Evolutionary conservation across 345 rosid genomes (phyloP).

Genomic region (Citrus trifoliata): DNA sequence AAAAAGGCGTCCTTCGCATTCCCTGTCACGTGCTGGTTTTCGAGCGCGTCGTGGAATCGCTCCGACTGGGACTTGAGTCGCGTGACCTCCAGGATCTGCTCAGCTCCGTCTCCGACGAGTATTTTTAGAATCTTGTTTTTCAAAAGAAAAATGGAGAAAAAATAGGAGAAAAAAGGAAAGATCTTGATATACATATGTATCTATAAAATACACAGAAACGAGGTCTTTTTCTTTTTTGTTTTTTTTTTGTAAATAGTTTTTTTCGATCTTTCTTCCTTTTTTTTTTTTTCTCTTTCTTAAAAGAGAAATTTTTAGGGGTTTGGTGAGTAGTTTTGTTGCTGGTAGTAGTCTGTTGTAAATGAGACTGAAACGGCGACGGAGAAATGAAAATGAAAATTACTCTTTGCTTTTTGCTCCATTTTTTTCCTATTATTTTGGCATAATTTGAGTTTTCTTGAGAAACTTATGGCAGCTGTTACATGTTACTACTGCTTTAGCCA

Average conservation of each 20-base stretch:
- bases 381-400: not conserved
- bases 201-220: not conserved
- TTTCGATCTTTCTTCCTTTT: not conserved
- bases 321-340: not conserved
- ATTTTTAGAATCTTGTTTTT: not conserved
- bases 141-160: not conserved
- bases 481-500: no score
- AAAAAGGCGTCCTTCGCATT: conserved; percentile 81
- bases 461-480: not conserved
- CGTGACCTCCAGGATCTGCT: conserved; percentile 48
- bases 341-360: not conserved
- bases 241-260: not conserved
- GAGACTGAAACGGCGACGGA: not conserved
- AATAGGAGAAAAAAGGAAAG: not conserved
- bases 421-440: not conserved
- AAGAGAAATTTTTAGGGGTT: not conserved
- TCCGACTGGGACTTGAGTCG: conserved; percentile 68
- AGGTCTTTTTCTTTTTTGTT: not conserved
- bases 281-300: not conserved
- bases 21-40: conserved; percentile 87
- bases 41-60: conserved; percentile 78
- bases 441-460: not conserved
- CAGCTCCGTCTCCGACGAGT: conserved; percentile 15
- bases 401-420: not conserved
- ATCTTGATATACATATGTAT: not conserved